Conservation (phyloP, 2,329 filamentous ascomycete species). For the Penicillium sp. region DNA sequence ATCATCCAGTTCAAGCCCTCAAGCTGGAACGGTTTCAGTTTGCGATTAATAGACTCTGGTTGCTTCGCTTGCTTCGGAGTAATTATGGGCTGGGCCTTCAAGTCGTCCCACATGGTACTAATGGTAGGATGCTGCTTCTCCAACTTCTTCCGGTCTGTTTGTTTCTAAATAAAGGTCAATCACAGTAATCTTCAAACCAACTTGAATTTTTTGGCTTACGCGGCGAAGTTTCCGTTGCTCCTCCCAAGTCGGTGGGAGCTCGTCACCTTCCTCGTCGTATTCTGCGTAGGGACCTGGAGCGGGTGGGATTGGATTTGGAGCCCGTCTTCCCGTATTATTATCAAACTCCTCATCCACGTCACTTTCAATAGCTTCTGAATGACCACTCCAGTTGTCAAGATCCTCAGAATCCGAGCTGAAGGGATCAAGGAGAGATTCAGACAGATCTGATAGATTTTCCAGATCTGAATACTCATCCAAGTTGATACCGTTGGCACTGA, state of each 20-base stretch:
- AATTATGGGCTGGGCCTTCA: constrained; percentile 68
- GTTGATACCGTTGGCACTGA: neutral
- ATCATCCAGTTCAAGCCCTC: constrained; percentile 95
- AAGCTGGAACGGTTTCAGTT: constrained; percentile 88
- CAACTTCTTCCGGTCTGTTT: constrained; percentile 64
- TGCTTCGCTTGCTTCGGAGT: constrained; percentile 65
- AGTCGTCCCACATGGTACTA: constrained; percentile 77
- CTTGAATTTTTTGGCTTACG: constrained; percentile 24
- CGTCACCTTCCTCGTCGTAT: constrained; percentile 11
- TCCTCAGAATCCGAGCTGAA: neutral
- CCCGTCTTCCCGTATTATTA: neutral
- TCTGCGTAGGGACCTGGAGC: neutral
- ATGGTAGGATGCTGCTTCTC: constrained; percentile 76
- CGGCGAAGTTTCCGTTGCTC: constrained; percentile 24
- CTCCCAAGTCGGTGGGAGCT: constrained; percentile 12
- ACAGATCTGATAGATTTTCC: constrained; percentile 4
- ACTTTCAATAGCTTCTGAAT: constrained; percentile 16
- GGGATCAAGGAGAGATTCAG: neutral
- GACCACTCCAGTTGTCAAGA: neutral
- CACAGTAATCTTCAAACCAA: neutral
- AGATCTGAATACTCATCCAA: constrained; percentile 18
- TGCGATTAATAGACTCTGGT: constrained; percentile 74
- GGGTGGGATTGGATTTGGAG: neutral
- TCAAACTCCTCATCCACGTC: neutral
- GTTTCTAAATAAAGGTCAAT: neutral